Evolutionary conservation across 345 rosid genomes (phyloP), one percentile per base, ranked within the genome.

Genomic region (Eutrema yunnanense): DNA sequence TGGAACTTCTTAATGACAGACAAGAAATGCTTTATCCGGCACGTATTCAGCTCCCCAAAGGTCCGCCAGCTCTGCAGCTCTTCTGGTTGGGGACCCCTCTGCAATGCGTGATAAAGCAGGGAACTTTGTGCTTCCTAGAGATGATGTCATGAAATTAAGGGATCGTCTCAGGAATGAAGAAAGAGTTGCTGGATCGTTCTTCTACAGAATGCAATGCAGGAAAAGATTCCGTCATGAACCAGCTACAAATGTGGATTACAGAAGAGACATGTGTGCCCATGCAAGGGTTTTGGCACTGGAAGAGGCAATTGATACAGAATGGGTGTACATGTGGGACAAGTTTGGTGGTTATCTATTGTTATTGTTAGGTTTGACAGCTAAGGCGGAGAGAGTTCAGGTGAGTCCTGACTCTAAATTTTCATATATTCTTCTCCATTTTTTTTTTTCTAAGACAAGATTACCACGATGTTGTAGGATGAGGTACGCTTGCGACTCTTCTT

Each of bases 251-350:
- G 80, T 88, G 4, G 97, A 90, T 82, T 77, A 87, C 78, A 82
- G 96, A 83, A 90, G 99, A 75, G 98, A 92, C 83, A 92, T 88
- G 98, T 96, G 98, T 72, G 97, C 92, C 8, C 99, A 96, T 82
- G 99, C 99, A 47, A 86, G 98, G 29, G 90, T 96, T 80, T 83
- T 96, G 81, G 91, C 97, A 72, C 85, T 96, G 74, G 99, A 96
- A 82, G 99, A 96, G 86, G 98, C 99, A 67, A 87, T 96, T 80
- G 99, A 96, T 82, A 96, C 99, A 30, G 98, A 96, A 78, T 96
- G 99, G 99, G 96, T 92, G 50, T 96, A 92, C 65, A 96, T 96
- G 99, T 96, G 99, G 99, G 98, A 96, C 81, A 87, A 90, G 69
- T 96, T 96, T 81, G 99, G 99, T 73, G 99, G 99, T 62, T 96